Conservation (phyloP, 768 basidiomycete genomes). For the Nidularia pulvinata region DNA sequence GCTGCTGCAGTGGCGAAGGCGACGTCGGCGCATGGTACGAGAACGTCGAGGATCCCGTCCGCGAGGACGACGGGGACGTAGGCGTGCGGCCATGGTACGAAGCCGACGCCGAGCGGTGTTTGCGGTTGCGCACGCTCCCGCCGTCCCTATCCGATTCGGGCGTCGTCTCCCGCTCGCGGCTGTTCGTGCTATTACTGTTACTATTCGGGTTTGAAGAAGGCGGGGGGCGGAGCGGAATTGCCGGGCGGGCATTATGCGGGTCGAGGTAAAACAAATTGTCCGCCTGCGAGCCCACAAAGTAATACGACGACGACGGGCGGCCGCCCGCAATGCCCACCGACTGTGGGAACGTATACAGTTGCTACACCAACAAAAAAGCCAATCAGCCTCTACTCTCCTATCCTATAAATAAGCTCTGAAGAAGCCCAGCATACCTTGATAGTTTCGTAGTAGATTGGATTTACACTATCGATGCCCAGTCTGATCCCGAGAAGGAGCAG, state of each 20-base stretch:
- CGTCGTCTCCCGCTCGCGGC: conserved; percentile 8
- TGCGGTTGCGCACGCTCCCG: conserved; percentile 6
- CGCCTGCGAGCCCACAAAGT: conserved; percentile 93
- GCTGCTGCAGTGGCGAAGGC: conserved; percentile 66
- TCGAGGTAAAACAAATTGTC: conserved; percentile 86
- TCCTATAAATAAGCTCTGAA: neutral
- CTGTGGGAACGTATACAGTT: conserved; percentile 91
- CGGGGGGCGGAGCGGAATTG: conserved; percentile 64
- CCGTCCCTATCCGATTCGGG: conserved; percentile 17
- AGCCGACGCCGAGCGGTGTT: conserved; percentile 1
- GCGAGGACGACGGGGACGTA: conserved; percentile 50
- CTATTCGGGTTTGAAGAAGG: conserved; percentile 3
- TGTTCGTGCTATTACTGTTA: neutral
- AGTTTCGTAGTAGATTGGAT: conserved; percentile 92
- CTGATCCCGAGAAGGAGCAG: conserved; percentile 86
- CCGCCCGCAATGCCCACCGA: conserved; percentile 97
- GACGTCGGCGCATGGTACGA: conserved; percentile 57
- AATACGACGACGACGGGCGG: conserved; percentile 95
- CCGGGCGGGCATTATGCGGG: conserved; percentile 76
- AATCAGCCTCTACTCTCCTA: neutral
- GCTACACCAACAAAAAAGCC: conserved; percentile 35
- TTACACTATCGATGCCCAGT: conserved; percentile 90
- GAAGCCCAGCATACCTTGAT: conserved; percentile 36
- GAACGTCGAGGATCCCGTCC: conserved; percentile 51
- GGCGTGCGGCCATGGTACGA: conserved; percentile 32